These are phyloP conservation scores for Imleria badia DNA, from an alignment of 768 basidiomycete species.

Conservation along the genomic window DNA sequence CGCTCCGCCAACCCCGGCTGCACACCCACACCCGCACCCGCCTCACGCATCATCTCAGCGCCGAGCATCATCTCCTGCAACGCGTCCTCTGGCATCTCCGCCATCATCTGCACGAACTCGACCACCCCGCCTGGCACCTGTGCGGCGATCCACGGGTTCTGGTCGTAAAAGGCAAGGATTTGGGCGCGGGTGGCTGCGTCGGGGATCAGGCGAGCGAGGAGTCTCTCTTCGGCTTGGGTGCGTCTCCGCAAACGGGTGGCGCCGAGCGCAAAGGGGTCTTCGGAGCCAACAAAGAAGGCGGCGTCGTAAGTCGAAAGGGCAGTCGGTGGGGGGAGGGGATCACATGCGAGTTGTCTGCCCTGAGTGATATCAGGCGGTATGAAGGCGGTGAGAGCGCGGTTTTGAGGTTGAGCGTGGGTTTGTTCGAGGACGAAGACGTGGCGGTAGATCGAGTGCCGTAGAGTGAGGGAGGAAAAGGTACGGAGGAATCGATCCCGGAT, in stretches of 20 bases:
- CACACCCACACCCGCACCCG: constrained; percentile 27
- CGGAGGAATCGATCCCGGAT: constrained; percentile 29
- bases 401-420: constrained; percentile 40
- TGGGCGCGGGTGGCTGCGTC: constrained; percentile 58
- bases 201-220: constrained; percentile 56
- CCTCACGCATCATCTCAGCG: constrained; percentile 40
- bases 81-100: constrained; percentile 54
- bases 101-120: constrained; percentile 58
- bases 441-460: constrained; percentile 61
- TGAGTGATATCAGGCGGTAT: constrained; percentile 58
- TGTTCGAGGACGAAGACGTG: constrained; percentile 77
- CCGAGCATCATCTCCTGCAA: constrained; percentile 59
- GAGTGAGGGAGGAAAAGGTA: constrained; percentile 40
- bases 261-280: constrained; percentile 43
- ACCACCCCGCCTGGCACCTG: constrained; percentile 66
- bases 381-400: constrained; percentile 62
- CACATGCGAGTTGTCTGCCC: constrained; percentile 67
- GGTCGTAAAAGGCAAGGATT: constrained; percentile 61
- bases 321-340: constrained; percentile 78
- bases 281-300: constrained; percentile 69
- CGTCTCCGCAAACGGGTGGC: constrained; percentile 36
- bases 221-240: constrained; percentile 47
- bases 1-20: constrained; percentile 22
- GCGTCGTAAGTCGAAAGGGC: constrained; percentile 63
- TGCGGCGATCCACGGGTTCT: constrained; percentile 50